These are phyloP conservation scores for Senna siamea DNA, from an alignment of 306 rosid genomes.

Conservation along the genomic window DNA sequence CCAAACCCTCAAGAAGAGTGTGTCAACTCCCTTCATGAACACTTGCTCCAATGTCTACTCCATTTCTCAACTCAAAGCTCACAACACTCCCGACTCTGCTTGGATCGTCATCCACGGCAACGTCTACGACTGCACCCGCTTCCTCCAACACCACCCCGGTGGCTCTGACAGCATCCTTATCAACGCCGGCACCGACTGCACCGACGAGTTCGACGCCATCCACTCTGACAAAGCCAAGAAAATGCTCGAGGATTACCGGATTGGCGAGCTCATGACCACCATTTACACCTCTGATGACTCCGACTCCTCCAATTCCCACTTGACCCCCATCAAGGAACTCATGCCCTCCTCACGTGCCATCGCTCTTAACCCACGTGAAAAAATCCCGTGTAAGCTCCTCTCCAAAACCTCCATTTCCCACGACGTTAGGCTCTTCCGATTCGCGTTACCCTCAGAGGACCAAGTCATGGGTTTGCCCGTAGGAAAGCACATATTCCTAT, in stretches of 20 bases:
- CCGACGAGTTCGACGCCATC: conserved; percentile 89
- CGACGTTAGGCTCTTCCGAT: conserved; percentile 69
- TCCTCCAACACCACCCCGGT: conserved; percentile 84
- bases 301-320: conserved; percentile 18
- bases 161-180: conserved; percentile 86
- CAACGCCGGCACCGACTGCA: conserved; percentile 87
- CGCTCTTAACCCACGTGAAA: conserved; percentile 64
- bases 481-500: conserved; percentile 79
- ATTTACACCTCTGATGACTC: conserved; percentile 59
- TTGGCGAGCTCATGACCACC: conserved; percentile 65
- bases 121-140: conserved; percentile 75
- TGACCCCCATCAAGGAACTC: conserved; percentile 58
- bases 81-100: conserved; percentile 55
- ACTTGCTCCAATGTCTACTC: conserved; percentile 52
- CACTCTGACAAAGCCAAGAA: conserved; percentile 87
- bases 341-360: background rate
- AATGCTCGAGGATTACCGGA: conserved; percentile 63
- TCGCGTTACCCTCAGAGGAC: conserved; percentile 63
- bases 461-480: conserved; percentile 69
- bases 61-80: conserved; percentile 60
- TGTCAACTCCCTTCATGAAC: conserved; percentile 75
- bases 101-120: conserved; percentile 82
- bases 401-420: conserved; percentile 60
- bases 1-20: conserved; percentile 53
- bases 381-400: conserved; percentile 67